Evolutionary conservation across 805 yeast species (phyloP), one percentile per base, ranked within the genome.

Genomic region (Lipomyces sp.): DNA sequence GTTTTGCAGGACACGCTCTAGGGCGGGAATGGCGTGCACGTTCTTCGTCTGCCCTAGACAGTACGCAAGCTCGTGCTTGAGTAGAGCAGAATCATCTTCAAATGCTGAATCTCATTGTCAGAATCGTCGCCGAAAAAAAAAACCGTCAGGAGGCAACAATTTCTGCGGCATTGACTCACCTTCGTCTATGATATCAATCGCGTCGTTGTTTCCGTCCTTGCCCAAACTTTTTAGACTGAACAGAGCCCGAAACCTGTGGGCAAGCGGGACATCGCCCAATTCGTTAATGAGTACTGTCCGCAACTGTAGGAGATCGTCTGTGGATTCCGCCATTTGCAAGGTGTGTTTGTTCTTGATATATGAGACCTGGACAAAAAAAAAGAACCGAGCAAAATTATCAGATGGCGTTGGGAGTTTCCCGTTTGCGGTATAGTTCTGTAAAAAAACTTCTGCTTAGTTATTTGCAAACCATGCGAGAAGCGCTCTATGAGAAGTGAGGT

Each of bases 21-120:
- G 76, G 43, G 81, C 75, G 43, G 86, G 84, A 53, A 91, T 86
- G 51, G 96, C 88, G 49, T 79, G 69, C 60, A 82, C 65, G 71
- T 90, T 90, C 67, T 86, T 83, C 41, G 96, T 90, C 71, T 93
- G 99, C 40, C 99, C 99, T 53, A 93, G 73, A 11, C 91, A 97
- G 64, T 93, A 93, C 6, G 98, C 98, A 49, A 93, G 95, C 71
- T 93, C 99, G 66, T 93, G 99, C 72, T 95, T 95, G 66, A 93
- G 76, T 47, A 93, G 77, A 70, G 95, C 98, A 19, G 95, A 83
- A 45, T 80, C 78, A 65, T 87, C 95, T 35, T 69, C 68, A 65
- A 93, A 93, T 7, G 49, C 60, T 57, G 31, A 32, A 14, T 10
- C 21, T 18, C 21, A 21, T 19, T 7, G 2, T 5, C n/a, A 36